Conservation (phyloP, 2,329 filamentous ascomycete species). For the Talaromyces sp. region DNA sequence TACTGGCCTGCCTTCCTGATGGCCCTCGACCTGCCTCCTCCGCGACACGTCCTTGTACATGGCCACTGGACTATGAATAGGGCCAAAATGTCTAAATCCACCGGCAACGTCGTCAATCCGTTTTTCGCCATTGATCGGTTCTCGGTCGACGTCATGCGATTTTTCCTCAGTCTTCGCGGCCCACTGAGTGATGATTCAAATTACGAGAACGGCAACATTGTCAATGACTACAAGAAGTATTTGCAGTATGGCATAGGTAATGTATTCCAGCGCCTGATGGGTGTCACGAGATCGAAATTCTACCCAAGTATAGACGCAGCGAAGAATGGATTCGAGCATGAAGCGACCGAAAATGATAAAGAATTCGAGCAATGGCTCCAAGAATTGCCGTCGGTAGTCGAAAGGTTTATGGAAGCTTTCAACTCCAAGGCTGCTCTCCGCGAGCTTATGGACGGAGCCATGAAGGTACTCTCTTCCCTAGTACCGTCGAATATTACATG, state of each 20-base stretch:
- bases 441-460: slow-evolving; percentile 53
- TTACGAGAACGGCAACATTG: slow-evolving; percentile 77
- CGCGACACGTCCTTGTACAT: slow-evolving; percentile 78
- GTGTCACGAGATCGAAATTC: slow-evolving; percentile 67
- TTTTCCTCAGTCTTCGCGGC: slow-evolving; percentile 79
- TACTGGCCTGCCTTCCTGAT: slow-evolving; percentile 98
- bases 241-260: slow-evolving; percentile 79
- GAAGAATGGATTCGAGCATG: slow-evolving; percentile 27
- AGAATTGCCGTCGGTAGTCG: slow-evolving; percentile 42
- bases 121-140: slow-evolving; percentile 88
- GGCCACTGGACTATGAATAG: slow-evolving; percentile 92
- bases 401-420: slow-evolving; percentile 59
- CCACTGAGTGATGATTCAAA: slow-evolving; percentile 73
- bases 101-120: slow-evolving; percentile 92
- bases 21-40: slow-evolving; percentile 75
- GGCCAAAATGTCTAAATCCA: slow-evolving; percentile 94
- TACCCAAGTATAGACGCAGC: slow-evolving; percentile 53
- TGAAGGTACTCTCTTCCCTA: background rate
- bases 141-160: slow-evolving; percentile 82
- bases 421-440: slow-evolving; percentile 65
- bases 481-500: background rate
- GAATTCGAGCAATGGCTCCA: slow-evolving; percentile 43
- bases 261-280: slow-evolving; percentile 66
- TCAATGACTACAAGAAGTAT: slow-evolving; percentile 72
- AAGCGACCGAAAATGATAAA: slow-evolving; percentile 29